Conservation (phyloP, 352 stramenopile genomes). For the Vaucheria bursata region DNA sequence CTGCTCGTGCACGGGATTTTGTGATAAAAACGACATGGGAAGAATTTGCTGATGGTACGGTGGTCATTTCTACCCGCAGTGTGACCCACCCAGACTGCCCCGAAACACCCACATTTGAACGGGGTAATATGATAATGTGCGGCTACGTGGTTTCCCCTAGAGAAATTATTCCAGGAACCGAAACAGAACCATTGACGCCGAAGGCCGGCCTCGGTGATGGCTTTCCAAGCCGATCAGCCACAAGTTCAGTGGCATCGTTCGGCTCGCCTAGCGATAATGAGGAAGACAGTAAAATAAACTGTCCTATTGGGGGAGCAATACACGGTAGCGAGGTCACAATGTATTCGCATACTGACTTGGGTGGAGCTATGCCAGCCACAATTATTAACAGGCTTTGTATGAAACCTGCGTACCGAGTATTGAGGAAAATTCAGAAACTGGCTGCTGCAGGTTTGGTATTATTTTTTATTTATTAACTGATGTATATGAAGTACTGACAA, state of each 20-base stretch:
- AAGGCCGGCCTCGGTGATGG: neutral
- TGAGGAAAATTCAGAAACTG: slow-evolving; percentile 20
- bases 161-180: slow-evolving; percentile 12
- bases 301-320: neutral
- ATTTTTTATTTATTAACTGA: too few relatives aligned
- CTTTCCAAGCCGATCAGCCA: neutral
- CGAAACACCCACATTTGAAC: slow-evolving; percentile 6
- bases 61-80: slow-evolving; percentile 27
- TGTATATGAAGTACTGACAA: too few relatives aligned
- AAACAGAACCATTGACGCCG: neutral
- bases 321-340: slow-evolving; percentile 29
- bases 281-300: neutral
- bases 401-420: slow-evolving; percentile 42
- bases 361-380: slow-evolving; percentile 23
- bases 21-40: slow-evolving; percentile 26
- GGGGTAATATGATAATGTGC: slow-evolving; percentile 32
- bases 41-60: slow-evolving; percentile 15
- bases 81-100: slow-evolving; percentile 33
- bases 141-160: slow-evolving; percentile 38
- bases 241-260: neutral
- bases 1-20: slow-evolving; percentile 37
- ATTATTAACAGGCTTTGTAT: slow-evolving; percentile 46
- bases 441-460: neutral
- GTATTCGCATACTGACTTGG: slow-evolving; percentile 43
- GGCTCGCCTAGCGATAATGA: neutral